These are phyloP conservation scores for Microbotryomycetes sp. DNA, from an alignment of 1,284 basidiomycete genomes.

Conservation along the genomic window DNA sequence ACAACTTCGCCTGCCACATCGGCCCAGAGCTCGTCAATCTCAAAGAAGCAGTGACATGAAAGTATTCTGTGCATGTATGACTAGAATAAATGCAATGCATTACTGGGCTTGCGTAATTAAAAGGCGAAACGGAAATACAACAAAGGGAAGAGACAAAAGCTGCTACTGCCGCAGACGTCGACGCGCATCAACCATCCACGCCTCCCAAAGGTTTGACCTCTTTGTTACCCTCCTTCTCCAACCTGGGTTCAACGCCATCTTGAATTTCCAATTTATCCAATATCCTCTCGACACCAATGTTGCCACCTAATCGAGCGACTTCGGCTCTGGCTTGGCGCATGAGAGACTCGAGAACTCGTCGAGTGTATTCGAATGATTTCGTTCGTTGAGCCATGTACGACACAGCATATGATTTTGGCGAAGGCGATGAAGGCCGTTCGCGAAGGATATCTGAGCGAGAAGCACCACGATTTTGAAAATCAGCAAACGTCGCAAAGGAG, in stretches of 20 bases:
- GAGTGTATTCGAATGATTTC: slow-evolving; percentile 67
- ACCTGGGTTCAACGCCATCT: not conserved
- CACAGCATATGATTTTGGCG: slow-evolving; percentile 70
- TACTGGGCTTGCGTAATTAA: too few species aligned
- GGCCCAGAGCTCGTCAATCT: not conserved
- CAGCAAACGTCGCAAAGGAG: not conserved
- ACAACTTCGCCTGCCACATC: not conserved
- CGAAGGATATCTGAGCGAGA: slow-evolving; percentile 65
- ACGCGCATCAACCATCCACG: too few species aligned
- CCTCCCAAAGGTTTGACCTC: not conserved
- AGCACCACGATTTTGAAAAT: not conserved
- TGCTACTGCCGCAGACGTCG: too few species aligned
- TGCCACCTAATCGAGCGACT: slow-evolving; percentile 56
- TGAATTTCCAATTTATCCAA: slow-evolving; percentile 41
- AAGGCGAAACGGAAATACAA: too few species aligned
- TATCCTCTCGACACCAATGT: slow-evolving; percentile 47
- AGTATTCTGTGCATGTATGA: not conserved
- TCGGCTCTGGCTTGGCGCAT: slow-evolving; percentile 53
- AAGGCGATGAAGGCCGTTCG: slow-evolving; percentile 71
- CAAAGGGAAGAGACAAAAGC: too few species aligned
- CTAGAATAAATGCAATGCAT: too few species aligned
- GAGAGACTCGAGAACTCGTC: slow-evolving; percentile 53
- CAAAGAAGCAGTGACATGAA: not conserved
- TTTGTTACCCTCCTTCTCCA: not conserved
- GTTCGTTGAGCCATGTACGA: slow-evolving; percentile 64